A percentile compares a stretch with the other conserved stretches of the same genome.
phyloP scores from a whole-genome alignment of 495 filamentous ascomycete species.

The Hypoxylon intermedium region DNA sequence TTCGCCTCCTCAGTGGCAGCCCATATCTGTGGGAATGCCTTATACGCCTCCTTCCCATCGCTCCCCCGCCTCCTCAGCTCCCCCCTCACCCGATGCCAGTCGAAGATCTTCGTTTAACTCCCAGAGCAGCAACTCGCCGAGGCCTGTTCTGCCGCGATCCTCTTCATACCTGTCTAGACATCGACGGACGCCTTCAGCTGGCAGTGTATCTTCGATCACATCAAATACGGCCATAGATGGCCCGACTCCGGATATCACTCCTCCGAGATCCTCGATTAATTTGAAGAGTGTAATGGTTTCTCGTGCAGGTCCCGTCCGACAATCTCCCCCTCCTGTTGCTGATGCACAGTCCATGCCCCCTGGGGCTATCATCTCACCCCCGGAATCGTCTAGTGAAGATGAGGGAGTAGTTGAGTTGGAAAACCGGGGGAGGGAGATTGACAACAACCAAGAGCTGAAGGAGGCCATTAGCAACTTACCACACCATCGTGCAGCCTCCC shows the following conservation, averaged over 20 bases:
- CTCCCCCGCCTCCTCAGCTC: constrained; percentile 76
- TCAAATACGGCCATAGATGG: constrained; percentile 42
- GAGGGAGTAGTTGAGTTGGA: constrained; percentile 62
- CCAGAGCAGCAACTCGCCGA: constrained; percentile 49
- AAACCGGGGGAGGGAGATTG: constrained; percentile 59
- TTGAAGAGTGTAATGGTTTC: constrained; percentile 54
- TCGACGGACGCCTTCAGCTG: constrained; percentile 55
- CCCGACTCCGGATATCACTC: constrained; percentile 51
- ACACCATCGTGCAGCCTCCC: constrained; percentile 69
- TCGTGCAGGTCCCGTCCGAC: constrained; percentile 63
- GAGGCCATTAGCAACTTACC: constrained; percentile 82
- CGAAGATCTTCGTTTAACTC: constrained; percentile 62
- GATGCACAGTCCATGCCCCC: constrained; percentile 72
- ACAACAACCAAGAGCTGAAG: constrained; percentile 78
- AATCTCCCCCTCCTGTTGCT: constrained; percentile 79
- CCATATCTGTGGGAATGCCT: constrained; percentile 71
- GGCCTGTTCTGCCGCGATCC: constrained; percentile 71
- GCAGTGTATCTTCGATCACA: constrained; percentile 32
- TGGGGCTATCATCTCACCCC: constrained; percentile 84
- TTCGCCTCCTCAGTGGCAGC: constrained; percentile 37
- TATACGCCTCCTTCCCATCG: constrained; percentile 88
- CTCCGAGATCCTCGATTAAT: constrained; percentile 54
- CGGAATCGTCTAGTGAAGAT: constrained; percentile 88
- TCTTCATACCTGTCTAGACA: constrained; percentile 74
- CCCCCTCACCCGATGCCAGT: constrained; percentile 67